Conservation (phyloP, 352 stramenopile species). For the Paralagenidium karlingii region DNA sequence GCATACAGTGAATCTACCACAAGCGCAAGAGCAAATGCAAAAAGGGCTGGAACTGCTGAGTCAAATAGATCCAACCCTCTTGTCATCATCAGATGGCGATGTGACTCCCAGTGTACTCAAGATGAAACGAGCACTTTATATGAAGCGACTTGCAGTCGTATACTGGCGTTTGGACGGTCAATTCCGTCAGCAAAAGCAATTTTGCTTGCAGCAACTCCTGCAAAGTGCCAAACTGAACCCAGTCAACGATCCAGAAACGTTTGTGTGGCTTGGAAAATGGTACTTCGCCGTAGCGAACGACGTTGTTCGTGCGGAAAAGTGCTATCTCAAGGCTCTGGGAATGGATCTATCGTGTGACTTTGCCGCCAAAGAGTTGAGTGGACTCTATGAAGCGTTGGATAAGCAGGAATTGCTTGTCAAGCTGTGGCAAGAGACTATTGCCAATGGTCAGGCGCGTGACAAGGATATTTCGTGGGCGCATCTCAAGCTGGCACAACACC, state of each 20-base stretch:
- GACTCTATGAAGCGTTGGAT: constrained; percentile 43
- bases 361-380: constrained; percentile 48
- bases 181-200: constrained; percentile 32
- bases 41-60: background rate
- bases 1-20: background rate
- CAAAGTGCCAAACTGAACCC: constrained; percentile 63
- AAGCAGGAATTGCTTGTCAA: constrained; percentile 52
- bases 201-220: constrained; percentile 49
- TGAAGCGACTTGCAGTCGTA: constrained; percentile 67
- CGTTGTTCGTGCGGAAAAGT: constrained; percentile 67
- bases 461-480: constrained; percentile 62
- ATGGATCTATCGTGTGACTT: constrained; percentile 34
- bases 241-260: constrained; percentile 38
- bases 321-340: constrained; percentile 70
- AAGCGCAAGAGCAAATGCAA: background rate
- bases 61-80: background rate
- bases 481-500: constrained; percentile 49
- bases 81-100: background rate
- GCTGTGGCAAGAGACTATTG: constrained; percentile 55
- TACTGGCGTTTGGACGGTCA: constrained; percentile 54
- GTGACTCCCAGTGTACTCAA: constrained; percentile 1
- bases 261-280: constrained; percentile 64
- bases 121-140: constrained; percentile 11
- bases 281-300: constrained; percentile 51
- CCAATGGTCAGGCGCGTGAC: constrained; percentile 16